These are phyloP conservation scores for Dioscorea dumetorum DNA, from an alignment of 106 monocot species.

Conservation along the genomic window DNA sequence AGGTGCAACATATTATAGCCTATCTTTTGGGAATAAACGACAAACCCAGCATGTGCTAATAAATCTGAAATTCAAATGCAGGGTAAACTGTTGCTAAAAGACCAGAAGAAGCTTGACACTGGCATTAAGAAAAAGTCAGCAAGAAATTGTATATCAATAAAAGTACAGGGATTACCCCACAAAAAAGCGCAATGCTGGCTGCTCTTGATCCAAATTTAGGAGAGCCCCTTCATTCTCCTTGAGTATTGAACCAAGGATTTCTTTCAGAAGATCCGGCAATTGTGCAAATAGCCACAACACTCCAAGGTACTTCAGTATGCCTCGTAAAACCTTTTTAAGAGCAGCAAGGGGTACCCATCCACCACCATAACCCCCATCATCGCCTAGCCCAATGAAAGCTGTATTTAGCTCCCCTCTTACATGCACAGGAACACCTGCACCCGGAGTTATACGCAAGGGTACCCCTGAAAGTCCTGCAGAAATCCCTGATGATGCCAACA, in stretches of 20 bases:
- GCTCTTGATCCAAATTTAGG: slow-evolving; percentile 97
- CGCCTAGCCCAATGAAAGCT: slow-evolving; percentile 94
- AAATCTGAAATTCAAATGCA: no score
- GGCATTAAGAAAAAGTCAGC: no score
- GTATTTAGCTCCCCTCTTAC: slow-evolving; percentile 93
- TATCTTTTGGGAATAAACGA: no score
- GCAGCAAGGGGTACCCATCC: slow-evolving; percentile 99
- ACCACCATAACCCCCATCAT: slow-evolving; percentile 99
- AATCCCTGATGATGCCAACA: slow-evolving; percentile 63
- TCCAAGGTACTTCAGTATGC: slow-evolving; percentile 96
- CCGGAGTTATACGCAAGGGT: slow-evolving; percentile 61
- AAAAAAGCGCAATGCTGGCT: slow-evolving; percentile 94
- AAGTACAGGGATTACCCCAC: slow-evolving; percentile 58
- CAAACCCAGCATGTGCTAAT: no score
- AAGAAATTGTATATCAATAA: not conserved
- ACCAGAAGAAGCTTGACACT: no score
- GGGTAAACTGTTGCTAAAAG: no score
- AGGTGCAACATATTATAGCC: no score
- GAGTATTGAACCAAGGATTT: slow-evolving; percentile 92
- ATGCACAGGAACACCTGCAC: slow-evolving; percentile 74
- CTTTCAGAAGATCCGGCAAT: slow-evolving; percentile 87
- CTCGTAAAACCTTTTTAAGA: slow-evolving; percentile 87
- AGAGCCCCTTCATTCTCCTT: slow-evolving; percentile 92
- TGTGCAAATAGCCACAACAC: slow-evolving; percentile 98
- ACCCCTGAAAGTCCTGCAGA: slow-evolving; percentile 52